These are phyloP conservation scores for Diatrype stigma DNA, from an alignment of 2,329 filamentous ascomycete species.

Conservation along the genomic window DNA sequence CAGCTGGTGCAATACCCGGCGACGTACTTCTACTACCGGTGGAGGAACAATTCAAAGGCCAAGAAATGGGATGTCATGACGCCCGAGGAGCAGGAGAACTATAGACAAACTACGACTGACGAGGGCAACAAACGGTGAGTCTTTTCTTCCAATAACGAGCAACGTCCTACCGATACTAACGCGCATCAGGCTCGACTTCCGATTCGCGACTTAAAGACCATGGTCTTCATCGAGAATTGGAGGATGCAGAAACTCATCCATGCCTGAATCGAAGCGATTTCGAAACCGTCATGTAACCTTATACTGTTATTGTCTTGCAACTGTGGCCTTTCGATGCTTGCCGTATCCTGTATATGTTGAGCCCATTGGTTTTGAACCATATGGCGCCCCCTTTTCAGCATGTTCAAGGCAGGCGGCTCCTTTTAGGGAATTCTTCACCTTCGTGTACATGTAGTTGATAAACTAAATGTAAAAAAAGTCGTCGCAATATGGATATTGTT, in stretches of 20 bases:
- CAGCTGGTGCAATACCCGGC: conserved; percentile 33
- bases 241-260: background rate
- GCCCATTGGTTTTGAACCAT: too few relatives aligned
- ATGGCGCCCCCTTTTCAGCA: too few relatives aligned
- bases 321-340: too few relatives aligned
- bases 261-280: too few relatives aligned
- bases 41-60: conserved; percentile 33
- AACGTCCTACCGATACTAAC: background rate
- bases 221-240: conserved; percentile 4
- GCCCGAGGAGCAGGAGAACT: conserved; percentile 36
- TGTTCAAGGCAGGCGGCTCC: too few relatives aligned
- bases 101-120: conserved; percentile 40
- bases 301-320: too few relatives aligned
- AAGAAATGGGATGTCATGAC: conserved; percentile 35
- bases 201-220: conserved; percentile 16
- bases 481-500: too few relatives aligned
- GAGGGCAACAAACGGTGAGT: conserved; percentile 39
- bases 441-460: too few relatives aligned
- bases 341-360: too few relatives aligned
- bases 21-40: conserved; percentile 35
- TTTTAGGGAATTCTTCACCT: too few relatives aligned
- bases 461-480: too few relatives aligned
- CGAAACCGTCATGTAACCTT: too few relatives aligned
- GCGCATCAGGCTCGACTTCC: conserved; percentile 17
- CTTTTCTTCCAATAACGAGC: background rate